phyloP scores from a whole-genome alignment of 495 filamentous ascomycete genomes.

The Podospora appendiculata region DNA sequence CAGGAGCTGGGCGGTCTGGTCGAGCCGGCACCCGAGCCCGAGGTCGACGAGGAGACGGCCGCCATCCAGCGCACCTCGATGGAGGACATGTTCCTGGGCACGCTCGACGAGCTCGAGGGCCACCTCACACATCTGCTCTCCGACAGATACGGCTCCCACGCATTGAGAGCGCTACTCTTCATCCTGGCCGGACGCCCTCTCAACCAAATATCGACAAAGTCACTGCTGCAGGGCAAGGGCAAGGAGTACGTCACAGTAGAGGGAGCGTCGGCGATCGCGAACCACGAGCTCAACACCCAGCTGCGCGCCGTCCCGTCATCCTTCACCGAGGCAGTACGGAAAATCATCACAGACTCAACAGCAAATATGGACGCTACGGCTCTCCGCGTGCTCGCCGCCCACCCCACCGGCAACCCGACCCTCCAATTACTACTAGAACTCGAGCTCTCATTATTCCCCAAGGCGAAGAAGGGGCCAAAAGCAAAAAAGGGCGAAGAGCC shows the following conservation, averaged over 20 bases:
- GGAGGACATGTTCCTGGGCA: constrained; percentile 76
- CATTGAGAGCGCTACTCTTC: constrained; percentile 73
- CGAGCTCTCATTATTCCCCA: constrained; percentile 63
- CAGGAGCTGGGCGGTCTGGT: constrained; percentile 51
- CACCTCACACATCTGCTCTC: constrained; percentile 79
- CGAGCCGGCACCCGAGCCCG: constrained; percentile 14
- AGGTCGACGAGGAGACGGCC: constrained; percentile 26
- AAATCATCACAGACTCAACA: constrained; percentile 68
- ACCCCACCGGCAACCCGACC: constrained; percentile 82
- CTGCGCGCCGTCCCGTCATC: constrained; percentile 63
- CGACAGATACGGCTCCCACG: constrained; percentile 86
- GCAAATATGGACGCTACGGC: constrained; percentile 62
- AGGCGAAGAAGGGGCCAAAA: constrained; percentile 41
- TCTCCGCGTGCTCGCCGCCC: constrained; percentile 71
- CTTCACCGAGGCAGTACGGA: constrained; percentile 66
- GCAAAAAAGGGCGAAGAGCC: constrained; percentile 20
- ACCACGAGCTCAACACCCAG: constrained; percentile 20
- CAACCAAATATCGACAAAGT: constrained; percentile 52
- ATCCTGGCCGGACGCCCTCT: constrained; percentile 79
- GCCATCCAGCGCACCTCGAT: constrained; percentile 41
- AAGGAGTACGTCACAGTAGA: constrained; percentile 69
- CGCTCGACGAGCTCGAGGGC: constrained; percentile 74
- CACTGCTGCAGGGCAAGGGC: constrained; percentile 74
- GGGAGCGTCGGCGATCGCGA: constrained; percentile 24
- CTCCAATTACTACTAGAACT: constrained; percentile 81